These are phyloP conservation scores for Lipomyces chichibuensis DNA, from an alignment of 805 yeast species.

Conservation along the genomic window DNA sequence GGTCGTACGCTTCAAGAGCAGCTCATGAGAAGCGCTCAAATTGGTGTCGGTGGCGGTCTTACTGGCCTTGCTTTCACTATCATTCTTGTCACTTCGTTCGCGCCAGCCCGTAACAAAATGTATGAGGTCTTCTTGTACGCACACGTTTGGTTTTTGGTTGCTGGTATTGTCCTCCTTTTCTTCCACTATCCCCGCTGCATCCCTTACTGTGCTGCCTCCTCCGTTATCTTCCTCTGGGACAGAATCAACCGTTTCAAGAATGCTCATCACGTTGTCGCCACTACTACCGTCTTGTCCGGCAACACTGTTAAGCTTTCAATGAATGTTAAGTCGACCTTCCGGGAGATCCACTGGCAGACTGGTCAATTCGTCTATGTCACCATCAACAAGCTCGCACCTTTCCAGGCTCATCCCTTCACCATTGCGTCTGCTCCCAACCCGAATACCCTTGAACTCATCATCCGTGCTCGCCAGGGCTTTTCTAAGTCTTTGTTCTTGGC, in stretches of 20 bases:
- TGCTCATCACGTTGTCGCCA: conserved; percentile 28
- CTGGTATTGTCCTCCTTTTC: conserved; percentile 32
- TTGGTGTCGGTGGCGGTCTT: conserved; percentile 35
- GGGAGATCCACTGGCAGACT: conserved; percentile 37
- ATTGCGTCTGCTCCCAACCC: conserved; percentile 35
- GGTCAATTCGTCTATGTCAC: conserved; percentile 37
- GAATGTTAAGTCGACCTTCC: conserved; percentile 33
- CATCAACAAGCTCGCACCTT: conserved; percentile 32
- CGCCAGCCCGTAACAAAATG: conserved; percentile 35
- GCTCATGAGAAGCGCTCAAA: conserved; percentile 27
- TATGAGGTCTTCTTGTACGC: conserved; percentile 36
- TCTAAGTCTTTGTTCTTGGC: conserved; percentile 37
- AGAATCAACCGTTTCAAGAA: conserved; percentile 34
- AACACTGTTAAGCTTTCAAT: conserved; percentile 34
- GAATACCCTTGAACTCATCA: conserved; percentile 39
- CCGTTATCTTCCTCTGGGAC: conserved; percentile 36
- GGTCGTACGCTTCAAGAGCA: conserved; percentile 27
- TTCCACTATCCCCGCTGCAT: conserved; percentile 36
- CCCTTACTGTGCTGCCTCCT: conserved; percentile 33
- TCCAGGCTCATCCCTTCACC: conserved; percentile 38
- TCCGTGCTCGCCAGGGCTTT: conserved; percentile 43
- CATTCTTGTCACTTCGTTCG: conserved; percentile 34
- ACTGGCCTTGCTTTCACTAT: conserved; percentile 31
- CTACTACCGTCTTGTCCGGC: conserved; percentile 31
- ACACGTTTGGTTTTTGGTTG: conserved; percentile 36